phyloP scores from a whole-genome alignment of 2,329 filamentous ascomycete species.

The Alternaria hordeiaustralica region DNA sequence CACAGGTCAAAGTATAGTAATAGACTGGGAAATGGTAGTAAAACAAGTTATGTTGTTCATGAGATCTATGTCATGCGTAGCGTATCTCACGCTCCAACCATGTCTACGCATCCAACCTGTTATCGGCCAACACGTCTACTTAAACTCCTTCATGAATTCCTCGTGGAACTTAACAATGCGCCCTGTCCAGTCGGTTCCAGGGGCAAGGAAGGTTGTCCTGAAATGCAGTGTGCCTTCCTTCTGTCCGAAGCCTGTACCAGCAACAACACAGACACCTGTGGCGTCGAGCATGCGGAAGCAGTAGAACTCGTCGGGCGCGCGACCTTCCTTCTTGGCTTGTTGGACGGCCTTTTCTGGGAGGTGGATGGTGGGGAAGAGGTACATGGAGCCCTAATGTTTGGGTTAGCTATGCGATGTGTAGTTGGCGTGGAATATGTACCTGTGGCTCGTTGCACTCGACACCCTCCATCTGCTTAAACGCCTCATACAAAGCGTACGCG shows the following conservation, averaged over 20 bases:
- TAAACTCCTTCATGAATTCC: conserved; percentile 86
- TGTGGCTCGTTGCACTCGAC: conserved; percentile 86
- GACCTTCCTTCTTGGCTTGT: conserved; percentile 75
- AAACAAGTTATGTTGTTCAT: neutral
- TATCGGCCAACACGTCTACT: conserved; percentile 20
- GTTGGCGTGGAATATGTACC: conserved; percentile 49
- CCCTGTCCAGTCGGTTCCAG: conserved; percentile 92
- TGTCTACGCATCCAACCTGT: neutral
- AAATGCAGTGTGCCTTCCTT: conserved; percentile 91
- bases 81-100: neutral
- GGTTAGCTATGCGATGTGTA: conserved; percentile 2
- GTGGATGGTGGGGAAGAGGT: conserved; percentile 94
- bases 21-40: too few species aligned
- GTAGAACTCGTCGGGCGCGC: conserved; percentile 90
- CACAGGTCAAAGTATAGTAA: neutral
- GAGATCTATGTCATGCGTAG: neutral
- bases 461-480: conserved; percentile 94
- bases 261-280: conserved; percentile 92
- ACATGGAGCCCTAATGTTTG: conserved; percentile 77
- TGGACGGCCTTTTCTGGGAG: conserved; percentile 77
- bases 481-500: conserved; percentile 84
- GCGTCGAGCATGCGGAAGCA: conserved; percentile 88
- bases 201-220: conserved; percentile 94
- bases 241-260: conserved; percentile 93
- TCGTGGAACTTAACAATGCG: conserved; percentile 88